These are phyloP conservation scores for Hygrophoropsis aurantiaca DNA, from an alignment of 768 basidiomycete genomes.

Conservation along the genomic window DNA sequence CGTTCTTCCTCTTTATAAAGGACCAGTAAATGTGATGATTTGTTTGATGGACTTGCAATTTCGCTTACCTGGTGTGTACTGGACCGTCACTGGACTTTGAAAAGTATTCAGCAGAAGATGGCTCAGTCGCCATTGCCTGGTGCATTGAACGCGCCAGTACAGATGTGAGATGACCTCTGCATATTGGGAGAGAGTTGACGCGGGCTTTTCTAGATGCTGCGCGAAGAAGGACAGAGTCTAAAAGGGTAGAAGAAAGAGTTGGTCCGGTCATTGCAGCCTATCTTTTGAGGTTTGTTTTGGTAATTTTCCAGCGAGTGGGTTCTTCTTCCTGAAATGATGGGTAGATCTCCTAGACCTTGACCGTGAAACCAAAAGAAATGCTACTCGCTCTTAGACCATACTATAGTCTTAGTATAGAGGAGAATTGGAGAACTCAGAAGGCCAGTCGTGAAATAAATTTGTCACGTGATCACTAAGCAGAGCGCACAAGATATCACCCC, in stretches of 20 bases:
- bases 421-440: too few relatives aligned
- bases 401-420: too few relatives aligned
- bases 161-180: constrained; percentile 6
- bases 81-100: not conserved
- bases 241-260: constrained; percentile 4
- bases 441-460: too few relatives aligned
- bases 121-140: constrained; percentile 13
- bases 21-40: not conserved
- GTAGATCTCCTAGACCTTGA: too few relatives aligned
- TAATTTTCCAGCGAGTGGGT: too few relatives aligned
- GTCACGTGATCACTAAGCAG: too few relatives aligned
- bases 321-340: not conserved
- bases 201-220: not conserved
- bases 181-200: not conserved
- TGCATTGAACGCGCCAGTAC: constrained; percentile 14
- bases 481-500: too few relatives aligned
- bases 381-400: too few relatives aligned
- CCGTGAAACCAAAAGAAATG: too few relatives aligned
- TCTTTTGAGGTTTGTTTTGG: too few relatives aligned
- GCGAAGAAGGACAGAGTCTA: constrained; percentile 3
- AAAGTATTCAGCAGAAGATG: not conserved
- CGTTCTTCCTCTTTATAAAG: too few relatives aligned
- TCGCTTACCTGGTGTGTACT: not conserved
- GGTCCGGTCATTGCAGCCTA: constrained; percentile 2
- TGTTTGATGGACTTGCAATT: not conserved